Percentiles rank a stretch among this genome's conserved stretches.
phyloP scores from a whole-genome alignment of 192 early-diverging fungal genomes.

The Gaertneriomyces semiglobifer region DNA sequence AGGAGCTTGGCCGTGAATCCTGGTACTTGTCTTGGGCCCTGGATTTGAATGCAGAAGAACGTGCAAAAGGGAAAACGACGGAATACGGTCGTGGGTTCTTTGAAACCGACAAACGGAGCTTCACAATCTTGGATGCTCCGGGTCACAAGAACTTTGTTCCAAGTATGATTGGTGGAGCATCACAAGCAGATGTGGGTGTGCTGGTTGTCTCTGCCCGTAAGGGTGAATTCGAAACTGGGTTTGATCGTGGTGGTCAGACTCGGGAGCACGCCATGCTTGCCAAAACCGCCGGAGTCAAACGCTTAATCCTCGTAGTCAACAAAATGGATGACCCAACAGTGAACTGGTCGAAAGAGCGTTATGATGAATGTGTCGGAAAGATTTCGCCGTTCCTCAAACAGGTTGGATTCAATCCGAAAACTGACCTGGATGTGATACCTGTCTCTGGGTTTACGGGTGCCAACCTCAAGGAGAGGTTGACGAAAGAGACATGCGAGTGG shows the following conservation, averaged over 20 bases:
- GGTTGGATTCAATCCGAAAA: constrained; percentile 82
- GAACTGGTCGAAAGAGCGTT: constrained; percentile 90
- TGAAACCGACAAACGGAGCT: constrained; percentile 85
- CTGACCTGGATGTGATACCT: constrained; percentile 79
- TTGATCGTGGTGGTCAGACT: constrained; percentile 96
- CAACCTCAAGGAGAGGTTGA: constrained; percentile 87
- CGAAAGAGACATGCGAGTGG: constrained; percentile 81
- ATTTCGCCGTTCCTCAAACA: constrained; percentile 90
- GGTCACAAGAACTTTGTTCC: constrained; percentile 97
- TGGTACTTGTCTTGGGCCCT: constrained; percentile 99
- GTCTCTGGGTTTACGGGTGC: constrained; percentile 97
- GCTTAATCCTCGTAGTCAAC: constrained; percentile 98
- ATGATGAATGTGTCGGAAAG: constrained; percentile 91
- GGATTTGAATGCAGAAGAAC: constrained; percentile 91
- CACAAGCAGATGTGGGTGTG: constrained; percentile 91
- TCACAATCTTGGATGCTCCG: constrained; percentile 95
- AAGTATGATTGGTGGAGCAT: constrained; percentile 92
- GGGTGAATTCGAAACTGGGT: constrained; percentile 98
- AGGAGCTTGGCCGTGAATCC: constrained; percentile 92
- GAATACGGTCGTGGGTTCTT: constrained; percentile 95
- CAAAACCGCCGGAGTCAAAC: constrained; percentile 93
- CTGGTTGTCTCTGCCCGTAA: constrained; percentile 92
- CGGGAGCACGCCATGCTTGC: constrained; percentile 97
- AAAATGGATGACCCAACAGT: constrained; percentile 95
- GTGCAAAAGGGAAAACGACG: constrained; percentile 95